phyloP scores from a whole-genome alignment of 2,329 filamentous ascomycete species.

The Biscogniauxia marginata region DNA sequence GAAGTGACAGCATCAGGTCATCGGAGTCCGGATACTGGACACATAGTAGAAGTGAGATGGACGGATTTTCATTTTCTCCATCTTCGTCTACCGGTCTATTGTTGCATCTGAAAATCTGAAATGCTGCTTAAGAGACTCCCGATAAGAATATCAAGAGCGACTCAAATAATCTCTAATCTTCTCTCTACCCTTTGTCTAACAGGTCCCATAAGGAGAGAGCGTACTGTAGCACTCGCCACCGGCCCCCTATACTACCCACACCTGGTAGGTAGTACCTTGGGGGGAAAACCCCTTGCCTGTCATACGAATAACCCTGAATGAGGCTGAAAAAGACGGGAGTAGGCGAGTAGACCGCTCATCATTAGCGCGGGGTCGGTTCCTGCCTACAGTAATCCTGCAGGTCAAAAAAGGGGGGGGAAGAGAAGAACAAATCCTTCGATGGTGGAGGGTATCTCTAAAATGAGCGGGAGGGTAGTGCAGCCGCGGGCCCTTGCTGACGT shows the following conservation, averaged over 20 bases:
- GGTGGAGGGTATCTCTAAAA: neutral
- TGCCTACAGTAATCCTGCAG: neutral
- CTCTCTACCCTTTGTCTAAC: too few relatives aligned
- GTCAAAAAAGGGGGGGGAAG: neutral
- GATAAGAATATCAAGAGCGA: neutral
- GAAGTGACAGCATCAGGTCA: neutral
- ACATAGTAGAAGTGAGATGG: neutral
- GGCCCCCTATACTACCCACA: neutral
- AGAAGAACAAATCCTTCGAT: neutral
- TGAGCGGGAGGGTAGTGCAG: conserved; percentile 1
- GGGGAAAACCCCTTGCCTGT: conserved; percentile 1
- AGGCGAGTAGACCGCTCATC: conserved; percentile 9
- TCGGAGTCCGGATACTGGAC: neutral
- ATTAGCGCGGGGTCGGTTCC: neutral
- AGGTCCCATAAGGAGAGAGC: too few relatives aligned
- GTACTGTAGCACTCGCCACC: neutral
- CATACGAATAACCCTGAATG: conserved; percentile 11
- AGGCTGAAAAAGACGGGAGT: conserved; percentile 13
- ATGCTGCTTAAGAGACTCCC: neutral
- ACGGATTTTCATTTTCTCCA: neutral
- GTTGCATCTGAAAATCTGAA: neutral
- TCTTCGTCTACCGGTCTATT: neutral
- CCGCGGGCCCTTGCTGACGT: conserved; percentile 6
- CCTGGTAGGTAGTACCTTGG: neutral
- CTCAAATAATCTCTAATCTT: neutral